Evolutionary conservation across 257 asterid species (phyloP).

Genomic region (Gentiana dahurica): DNA sequence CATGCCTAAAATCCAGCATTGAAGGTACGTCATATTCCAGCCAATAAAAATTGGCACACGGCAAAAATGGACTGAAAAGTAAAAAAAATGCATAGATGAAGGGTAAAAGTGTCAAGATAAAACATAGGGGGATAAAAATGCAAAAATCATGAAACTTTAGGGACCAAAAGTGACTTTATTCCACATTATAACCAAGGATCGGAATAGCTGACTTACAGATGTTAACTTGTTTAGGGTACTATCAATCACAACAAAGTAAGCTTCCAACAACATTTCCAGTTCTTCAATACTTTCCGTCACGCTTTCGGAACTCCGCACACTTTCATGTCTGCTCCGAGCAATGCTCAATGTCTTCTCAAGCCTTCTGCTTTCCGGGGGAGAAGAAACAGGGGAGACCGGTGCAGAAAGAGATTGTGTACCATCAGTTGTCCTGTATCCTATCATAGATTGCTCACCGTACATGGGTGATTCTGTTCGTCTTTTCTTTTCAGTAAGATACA

Average conservation of each 20-base stretch:
- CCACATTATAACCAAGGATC: not conserved
- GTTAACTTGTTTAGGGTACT: constrained; percentile 96
- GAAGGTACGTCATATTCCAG: too few species aligned
- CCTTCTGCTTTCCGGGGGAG: constrained; percentile 81
- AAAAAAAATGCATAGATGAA: too few species aligned
- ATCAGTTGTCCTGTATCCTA: constrained; percentile 69
- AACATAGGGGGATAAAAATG: too few species aligned
- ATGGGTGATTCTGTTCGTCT: constrained; percentile 61
- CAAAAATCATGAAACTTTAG: too few species aligned
- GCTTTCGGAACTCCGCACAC: constrained; percentile 81
- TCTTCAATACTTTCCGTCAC: constrained; percentile 65
- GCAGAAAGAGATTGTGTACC: constrained; percentile 64
- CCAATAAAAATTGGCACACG: too few species aligned
- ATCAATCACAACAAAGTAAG: constrained; percentile 96
- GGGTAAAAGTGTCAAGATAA: too few species aligned
- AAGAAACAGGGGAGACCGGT: constrained; percentile 91
- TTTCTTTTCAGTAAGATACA: constrained; percentile 97
- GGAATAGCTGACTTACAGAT: constrained; percentile 44
- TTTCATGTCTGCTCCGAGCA: constrained; percentile 94
- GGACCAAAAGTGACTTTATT: too few species aligned
- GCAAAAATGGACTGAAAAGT: too few species aligned
- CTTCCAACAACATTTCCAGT: constrained; percentile 97
- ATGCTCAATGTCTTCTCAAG: constrained; percentile 89
- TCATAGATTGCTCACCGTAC: constrained; percentile 75
- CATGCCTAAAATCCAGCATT: too few species aligned